A percentile compares a stretch with the other conserved stretches of the same genome.
These are phyloP conservation scores for Epichloe hybrida DNA, from an alignment of 2,329 filamentous ascomycete species.

Conservation along the genomic window DNA sequence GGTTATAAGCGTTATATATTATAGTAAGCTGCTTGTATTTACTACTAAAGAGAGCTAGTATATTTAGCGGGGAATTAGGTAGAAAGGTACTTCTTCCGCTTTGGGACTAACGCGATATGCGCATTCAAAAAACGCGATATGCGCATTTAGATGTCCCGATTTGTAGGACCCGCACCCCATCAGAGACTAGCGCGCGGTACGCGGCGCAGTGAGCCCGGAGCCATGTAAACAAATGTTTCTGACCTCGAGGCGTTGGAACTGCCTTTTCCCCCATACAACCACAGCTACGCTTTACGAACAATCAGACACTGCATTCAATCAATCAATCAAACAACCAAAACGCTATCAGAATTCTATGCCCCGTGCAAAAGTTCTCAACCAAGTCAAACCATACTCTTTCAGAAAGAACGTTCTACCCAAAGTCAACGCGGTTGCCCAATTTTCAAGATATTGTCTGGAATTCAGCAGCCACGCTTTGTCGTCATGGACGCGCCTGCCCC, in stretches of 20 bases:
- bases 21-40: no score
- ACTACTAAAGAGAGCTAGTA: no score
- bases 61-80: no score
- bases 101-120: no score
- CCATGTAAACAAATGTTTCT: slow-evolving; percentile 5
- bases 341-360: slow-evolving; percentile 3
- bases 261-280: neutral
- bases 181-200: slow-evolving; percentile 1
- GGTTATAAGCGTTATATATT: no score
- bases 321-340: neutral
- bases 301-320: neutral
- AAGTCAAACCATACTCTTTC: neutral
- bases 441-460: slow-evolving; percentile 3
- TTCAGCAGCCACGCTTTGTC: slow-evolving; percentile 3
- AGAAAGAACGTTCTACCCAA: neutral
- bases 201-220: neutral
- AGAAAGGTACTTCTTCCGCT: no score
- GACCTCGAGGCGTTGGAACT: neutral
- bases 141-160: no score
- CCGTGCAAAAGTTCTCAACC: neutral
- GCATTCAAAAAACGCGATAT: no score
- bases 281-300: slow-evolving; percentile 3
- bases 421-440: slow-evolving; percentile 4
- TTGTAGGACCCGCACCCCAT: neutral
- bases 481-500: slow-evolving; percentile 9